Evolutionary conservation across 176 grass and related monocot genomes (phyloP).

Genomic region (Oryza nivara): DNA sequence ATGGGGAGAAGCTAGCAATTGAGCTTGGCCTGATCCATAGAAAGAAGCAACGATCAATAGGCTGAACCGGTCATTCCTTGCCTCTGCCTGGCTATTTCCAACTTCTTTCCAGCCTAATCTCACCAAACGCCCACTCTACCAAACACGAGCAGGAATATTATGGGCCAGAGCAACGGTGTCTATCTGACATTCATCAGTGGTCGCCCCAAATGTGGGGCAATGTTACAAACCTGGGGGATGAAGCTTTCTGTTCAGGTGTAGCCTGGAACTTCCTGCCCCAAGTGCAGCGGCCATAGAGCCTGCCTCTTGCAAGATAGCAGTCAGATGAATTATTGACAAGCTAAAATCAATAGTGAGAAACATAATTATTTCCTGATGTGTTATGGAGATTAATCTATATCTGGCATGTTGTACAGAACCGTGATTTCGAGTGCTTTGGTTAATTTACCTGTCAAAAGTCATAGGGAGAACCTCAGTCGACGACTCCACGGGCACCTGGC

Average conservation of each 20-base stretch:
- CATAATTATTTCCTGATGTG: not conserved
- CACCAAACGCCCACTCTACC: conserved; percentile 46
- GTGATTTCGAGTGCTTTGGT: not conserved
- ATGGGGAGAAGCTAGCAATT: not conserved
- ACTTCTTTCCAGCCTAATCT: conserved; percentile 37
- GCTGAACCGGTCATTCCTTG: not conserved
- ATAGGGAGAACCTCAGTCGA: not conserved
- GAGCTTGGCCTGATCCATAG: not conserved
- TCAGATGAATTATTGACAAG: not conserved
- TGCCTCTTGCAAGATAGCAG: not conserved
- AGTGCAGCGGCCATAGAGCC: conserved; percentile 4
- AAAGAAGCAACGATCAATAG: not conserved
- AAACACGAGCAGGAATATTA: conserved; percentile 15
- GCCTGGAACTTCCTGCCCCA: conserved; percentile 1
- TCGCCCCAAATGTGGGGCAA: conserved; percentile 37
- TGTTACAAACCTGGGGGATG: conserved; percentile 5
- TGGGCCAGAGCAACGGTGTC: conserved; percentile 21
- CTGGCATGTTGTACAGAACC: not conserved
- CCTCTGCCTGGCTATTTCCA: conserved; percentile 22
- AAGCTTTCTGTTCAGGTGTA: conserved; percentile 8
- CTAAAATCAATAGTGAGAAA: not conserved
- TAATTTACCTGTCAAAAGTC: not conserved
- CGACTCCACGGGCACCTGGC: conserved; percentile 21
- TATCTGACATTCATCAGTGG: conserved; percentile 27
- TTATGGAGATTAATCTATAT: not conserved